Evolutionary conservation across 75 land plant genomes (phyloP).

Genomic region (Chamaecyparis obtusa): DNA sequence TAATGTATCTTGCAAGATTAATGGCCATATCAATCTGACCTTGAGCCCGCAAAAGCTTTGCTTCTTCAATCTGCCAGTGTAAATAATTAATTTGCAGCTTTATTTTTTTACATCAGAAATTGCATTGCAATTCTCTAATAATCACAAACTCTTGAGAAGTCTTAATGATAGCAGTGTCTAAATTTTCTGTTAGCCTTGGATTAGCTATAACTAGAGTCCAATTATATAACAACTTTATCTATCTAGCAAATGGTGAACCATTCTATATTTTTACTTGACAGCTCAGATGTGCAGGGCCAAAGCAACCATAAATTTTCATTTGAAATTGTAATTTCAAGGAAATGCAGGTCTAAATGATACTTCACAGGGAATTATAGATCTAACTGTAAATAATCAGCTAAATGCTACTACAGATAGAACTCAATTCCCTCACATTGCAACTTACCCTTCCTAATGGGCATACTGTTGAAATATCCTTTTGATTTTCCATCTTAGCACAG

Average conservation of each 20-base stretch:
- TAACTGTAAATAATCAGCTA: neutral
- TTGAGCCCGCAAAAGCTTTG: constrained; percentile 86
- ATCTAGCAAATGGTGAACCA: neutral
- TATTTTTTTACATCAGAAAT: neutral
- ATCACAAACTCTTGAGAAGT: neutral
- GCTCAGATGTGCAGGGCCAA: neutral
- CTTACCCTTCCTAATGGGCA: constrained; percentile 60
- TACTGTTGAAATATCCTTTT: constrained; percentile 12
- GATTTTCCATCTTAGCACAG: constrained; percentile 21
- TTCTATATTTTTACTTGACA: neutral
- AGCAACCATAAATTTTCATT: neutral
- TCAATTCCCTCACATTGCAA: neutral
- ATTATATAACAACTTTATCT: constrained; percentile 1
- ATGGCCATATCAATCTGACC: constrained; percentile 91
- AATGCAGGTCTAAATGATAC: neutral
- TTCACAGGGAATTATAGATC: neutral
- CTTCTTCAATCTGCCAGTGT: constrained; percentile 81
- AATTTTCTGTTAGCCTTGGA: neutral
- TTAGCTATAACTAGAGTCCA: neutral
- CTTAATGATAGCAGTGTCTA: neutral
- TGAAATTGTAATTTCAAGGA: neutral
- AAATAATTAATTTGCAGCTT: neutral
- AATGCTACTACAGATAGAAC: neutral
- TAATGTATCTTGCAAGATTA: constrained; percentile 69
- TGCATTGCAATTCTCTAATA: neutral